phyloP scores from a whole-genome alignment of 2,329 filamentous ascomycete species.

The Fusarium sp. region DNA sequence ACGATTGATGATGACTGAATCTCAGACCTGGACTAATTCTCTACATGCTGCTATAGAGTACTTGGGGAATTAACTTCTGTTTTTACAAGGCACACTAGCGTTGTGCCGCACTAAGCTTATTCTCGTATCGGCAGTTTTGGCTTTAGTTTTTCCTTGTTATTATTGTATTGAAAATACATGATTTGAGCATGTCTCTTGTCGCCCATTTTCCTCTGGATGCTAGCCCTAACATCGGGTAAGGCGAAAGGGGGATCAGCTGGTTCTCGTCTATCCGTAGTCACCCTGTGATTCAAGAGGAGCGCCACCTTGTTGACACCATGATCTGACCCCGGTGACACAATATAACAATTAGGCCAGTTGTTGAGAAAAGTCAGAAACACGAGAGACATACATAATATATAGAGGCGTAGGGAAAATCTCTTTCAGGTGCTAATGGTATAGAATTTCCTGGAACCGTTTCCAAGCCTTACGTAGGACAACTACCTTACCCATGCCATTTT shows the following conservation, averaged over 20 bases:
- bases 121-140: background rate
- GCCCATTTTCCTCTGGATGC: background rate
- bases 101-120: slow-evolving; percentile 1
- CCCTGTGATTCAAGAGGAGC: too few species aligned
- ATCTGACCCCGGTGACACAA: background rate
- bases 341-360: background rate
- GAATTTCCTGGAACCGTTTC: background rate
- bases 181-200: background rate
- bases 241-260: background rate
- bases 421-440: background rate
- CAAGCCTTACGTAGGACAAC: background rate
- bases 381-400: background rate
- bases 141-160: background rate
- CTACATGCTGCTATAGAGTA: background rate
- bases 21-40: background rate
- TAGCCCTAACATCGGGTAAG: background rate
- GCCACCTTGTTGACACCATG: background rate
- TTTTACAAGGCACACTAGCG: too few species aligned
- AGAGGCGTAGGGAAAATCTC: background rate
- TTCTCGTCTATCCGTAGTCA: background rate
- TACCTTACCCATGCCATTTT: background rate
- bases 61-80: background rate
- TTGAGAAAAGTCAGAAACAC: background rate
- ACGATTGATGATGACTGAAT: background rate
- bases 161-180: background rate